Percentiles rank a stretch among this genome's conserved stretches.
These are phyloP conservation scores for Ophiocytium majus DNA, from an alignment of 352 stramenopile species.

Conservation along the genomic window DNA sequence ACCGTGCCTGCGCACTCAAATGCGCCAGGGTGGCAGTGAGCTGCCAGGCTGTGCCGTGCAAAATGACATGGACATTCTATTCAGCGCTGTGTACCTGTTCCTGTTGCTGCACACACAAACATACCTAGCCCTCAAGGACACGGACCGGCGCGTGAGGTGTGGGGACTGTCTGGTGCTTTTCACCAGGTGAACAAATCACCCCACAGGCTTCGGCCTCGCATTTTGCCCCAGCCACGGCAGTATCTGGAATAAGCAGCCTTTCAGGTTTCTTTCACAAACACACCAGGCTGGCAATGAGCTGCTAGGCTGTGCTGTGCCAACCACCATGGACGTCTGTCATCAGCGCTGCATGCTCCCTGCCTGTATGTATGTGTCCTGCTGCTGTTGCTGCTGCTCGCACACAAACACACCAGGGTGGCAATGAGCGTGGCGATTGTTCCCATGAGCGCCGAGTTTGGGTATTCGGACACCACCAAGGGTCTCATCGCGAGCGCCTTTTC, in stretches of 20 bases:
- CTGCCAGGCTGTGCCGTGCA: neutral
- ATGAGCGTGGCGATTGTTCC: slow-evolving; percentile 55
- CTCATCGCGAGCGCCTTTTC: slow-evolving; percentile 55
- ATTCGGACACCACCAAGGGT: slow-evolving; percentile 51
- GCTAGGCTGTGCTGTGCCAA: neutral
- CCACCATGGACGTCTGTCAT: neutral
- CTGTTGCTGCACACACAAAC: no score
- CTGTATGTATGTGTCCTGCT: neutral
- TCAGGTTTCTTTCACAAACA: neutral
- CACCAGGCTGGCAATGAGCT: neutral
- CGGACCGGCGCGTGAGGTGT: no score
- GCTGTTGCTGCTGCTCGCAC: no score
- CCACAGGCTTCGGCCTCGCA: no score
- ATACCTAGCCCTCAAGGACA: slow-evolving; percentile 37
- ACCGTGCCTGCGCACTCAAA: no score
- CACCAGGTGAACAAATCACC: no score
- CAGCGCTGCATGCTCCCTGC: neutral
- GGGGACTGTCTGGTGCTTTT: no score
- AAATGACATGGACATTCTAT: neutral
- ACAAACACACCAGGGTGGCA: slow-evolving; percentile 30
- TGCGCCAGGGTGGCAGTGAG: neutral
- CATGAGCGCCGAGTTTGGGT: slow-evolving; percentile 47
- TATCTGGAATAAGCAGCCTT: neutral
- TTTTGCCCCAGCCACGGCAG: neutral
- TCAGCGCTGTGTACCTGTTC: neutral